Evolutionary conservation across 148 eudicot genomes (phyloP), one percentile per base, ranked within the genome.

Genomic region (Rhododendron mucronatum): DNA sequence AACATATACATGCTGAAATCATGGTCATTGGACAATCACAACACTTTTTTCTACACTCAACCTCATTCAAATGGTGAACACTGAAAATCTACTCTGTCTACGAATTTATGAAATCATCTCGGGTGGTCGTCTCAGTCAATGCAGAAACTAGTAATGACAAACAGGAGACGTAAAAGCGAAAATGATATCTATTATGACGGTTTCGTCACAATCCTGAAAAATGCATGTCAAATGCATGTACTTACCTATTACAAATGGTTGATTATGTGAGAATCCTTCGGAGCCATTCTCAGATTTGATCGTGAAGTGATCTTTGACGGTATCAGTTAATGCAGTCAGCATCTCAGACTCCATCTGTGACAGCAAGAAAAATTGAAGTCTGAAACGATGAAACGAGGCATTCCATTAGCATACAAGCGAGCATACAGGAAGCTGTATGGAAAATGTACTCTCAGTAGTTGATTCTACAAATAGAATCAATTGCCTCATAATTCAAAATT

Each of bases 191-290:
- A 59, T 59, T 59, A 59, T 59, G 65, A 21, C 2, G 26, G 65
- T 59, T 59, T 21, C 65, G 21, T 21, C 65, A 59, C n/a, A 59
- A 20, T 59, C 26, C n/a, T 9, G 0, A 3, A 59, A 3, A 59
- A 21, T 59, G 65, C 61, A 18, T 18, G 21, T 63, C 71, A 63
- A 63, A 63, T 63, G 71, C 74, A 41, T 18, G 37, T 45, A 23
- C 83, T 78, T 83, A 87, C 88, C 88, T 35, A 87, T 87, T 18
- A 87, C 80, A 55, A 87, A 87, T 67, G 88, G 88, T 78, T 78
- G 86, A 11, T 87, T 65, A 33, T 33, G 79, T 33, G 79, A 55
- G 28, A 78, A n/a, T 61, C 50, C 74, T 20, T 86, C 59, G 3
- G 82, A 75, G 44, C 61, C 80, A 74, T 59, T 51, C 16, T 53